Conservation (phyloP, 257 asterid genomes). For the Salvia rosmarinus region DNA sequence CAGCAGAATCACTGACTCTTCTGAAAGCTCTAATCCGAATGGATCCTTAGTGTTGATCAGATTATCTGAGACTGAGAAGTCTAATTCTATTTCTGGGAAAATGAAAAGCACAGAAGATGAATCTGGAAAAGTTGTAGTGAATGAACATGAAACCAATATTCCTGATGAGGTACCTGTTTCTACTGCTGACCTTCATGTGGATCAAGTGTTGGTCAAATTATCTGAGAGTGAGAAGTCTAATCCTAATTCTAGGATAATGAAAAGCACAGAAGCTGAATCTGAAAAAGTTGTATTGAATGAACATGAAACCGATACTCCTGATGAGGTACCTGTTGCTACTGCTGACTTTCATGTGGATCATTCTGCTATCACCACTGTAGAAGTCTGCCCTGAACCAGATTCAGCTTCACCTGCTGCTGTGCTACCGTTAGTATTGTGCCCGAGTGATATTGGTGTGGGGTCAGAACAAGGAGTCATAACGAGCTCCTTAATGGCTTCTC, state of each 20-base stretch:
- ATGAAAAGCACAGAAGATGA: slow-evolving; percentile 34
- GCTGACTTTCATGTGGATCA: slow-evolving; percentile 17
- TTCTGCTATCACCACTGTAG: slow-evolving; percentile 19
- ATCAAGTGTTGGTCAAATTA: slow-evolving; percentile 16
- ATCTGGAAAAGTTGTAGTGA: slow-evolving; percentile 29
- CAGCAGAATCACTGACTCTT: slow-evolving; percentile 27
- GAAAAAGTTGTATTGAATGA: slow-evolving; percentile 30
- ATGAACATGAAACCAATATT: slow-evolving; percentile 33
- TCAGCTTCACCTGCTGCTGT: slow-evolving; percentile 38
- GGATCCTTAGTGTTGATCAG: slow-evolving; percentile 14
- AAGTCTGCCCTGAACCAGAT: slow-evolving; percentile 37
- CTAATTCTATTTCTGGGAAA: slow-evolving; percentile 23
- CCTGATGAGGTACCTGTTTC: slow-evolving; percentile 24
- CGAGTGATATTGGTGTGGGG: slow-evolving; percentile 30
- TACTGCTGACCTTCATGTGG: too few relatives aligned
- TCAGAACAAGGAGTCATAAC: slow-evolving; percentile 19
- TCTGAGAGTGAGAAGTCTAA: slow-evolving; percentile 19
- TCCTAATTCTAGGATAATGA: slow-evolving; percentile 19
- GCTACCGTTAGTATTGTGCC: slow-evolving; percentile 39
- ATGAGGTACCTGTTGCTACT: slow-evolving; percentile 22
- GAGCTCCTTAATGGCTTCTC: slow-evolving; percentile 22
- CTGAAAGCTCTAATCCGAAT: slow-evolving; percentile 27
- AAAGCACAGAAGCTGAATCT: slow-evolving; percentile 39
- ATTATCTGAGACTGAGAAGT: slow-evolving; percentile 19
- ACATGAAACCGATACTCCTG: slow-evolving; percentile 8